Evolutionary conservation across 2,329 filamentous ascomycete species (phyloP).

Genomic region (Colletotrichum sansevieriae): DNA sequence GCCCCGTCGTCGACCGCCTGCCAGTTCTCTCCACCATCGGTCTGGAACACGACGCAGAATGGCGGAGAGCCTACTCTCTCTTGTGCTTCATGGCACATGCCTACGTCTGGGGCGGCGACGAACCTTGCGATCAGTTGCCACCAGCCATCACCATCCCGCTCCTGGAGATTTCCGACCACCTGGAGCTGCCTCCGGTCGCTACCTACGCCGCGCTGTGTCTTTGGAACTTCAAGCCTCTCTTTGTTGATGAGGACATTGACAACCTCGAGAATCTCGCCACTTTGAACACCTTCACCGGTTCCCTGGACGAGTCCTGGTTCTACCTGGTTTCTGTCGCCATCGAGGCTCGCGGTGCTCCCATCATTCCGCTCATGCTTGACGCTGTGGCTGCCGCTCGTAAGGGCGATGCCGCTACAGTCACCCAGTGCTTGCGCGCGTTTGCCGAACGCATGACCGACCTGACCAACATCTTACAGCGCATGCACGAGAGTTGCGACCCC

Average conservation of each 20-base stretch:
- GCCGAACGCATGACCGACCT: constrained; percentile 92
- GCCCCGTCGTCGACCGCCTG: constrained; percentile 82
- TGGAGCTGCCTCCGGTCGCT: constrained; percentile 92
- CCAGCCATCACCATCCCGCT: constrained; percentile 87
- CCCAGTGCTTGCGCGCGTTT: constrained; percentile 81
- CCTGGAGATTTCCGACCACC: constrained; percentile 78
- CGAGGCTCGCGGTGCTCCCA: constrained; percentile 89
- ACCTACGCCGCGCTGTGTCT: constrained; percentile 93
- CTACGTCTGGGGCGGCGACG: constrained; percentile 96
- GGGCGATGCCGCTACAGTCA: constrained; percentile 78
- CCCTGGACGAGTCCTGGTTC: constrained; percentile 98
- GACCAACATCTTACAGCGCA: constrained; percentile 80
- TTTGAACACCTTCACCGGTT: constrained; percentile 91
- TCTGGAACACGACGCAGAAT: constrained; percentile 87
- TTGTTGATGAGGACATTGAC: constrained; percentile 84
- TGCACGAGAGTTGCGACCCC: constrained; percentile 97
- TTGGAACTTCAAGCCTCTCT: constrained; percentile 97
- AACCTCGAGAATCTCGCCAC: constrained; percentile 89
- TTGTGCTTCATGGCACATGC: constrained; percentile 92
- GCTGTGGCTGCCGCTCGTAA: constrained; percentile 85
- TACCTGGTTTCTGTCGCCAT: constrained; percentile 97
- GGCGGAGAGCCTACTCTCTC: constrained; percentile 92
- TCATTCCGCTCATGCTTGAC: constrained; percentile 88
- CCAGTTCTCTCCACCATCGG: constrained; percentile 86
- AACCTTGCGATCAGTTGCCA: constrained; percentile 82